Evolutionary conservation across 2,329 filamentous ascomycete species (phyloP).

Genomic region (Penicillium sp.): DNA sequence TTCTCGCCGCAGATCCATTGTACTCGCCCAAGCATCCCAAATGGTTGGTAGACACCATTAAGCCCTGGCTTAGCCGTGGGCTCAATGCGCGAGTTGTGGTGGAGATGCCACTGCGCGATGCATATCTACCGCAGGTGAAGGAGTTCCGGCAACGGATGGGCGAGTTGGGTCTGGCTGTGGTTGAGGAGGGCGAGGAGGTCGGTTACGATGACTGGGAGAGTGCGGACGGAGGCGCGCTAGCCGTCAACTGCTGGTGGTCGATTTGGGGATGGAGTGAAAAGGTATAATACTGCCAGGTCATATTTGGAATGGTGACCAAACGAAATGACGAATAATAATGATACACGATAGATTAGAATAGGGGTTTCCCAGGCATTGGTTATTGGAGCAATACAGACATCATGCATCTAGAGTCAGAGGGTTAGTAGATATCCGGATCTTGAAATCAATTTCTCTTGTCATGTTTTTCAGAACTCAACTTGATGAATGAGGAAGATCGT

Average conservation of each 20-base stretch:
- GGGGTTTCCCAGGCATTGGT: slow-evolving; percentile 11
- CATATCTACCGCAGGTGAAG: slow-evolving; percentile 60
- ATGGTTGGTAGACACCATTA: slow-evolving; percentile 69
- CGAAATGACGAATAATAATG: slow-evolving; percentile 33
- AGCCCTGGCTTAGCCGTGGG: slow-evolving; percentile 61
- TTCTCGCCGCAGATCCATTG: slow-evolving; percentile 81
- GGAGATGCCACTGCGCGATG: slow-evolving; percentile 76
- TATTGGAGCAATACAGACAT: slow-evolving; percentile 4
- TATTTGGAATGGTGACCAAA: slow-evolving; percentile 9
- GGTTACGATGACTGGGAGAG: slow-evolving; percentile 51
- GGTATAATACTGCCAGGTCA: slow-evolving; percentile 18
- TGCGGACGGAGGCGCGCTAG: slow-evolving; percentile 41
- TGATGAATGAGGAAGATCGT: background rate
- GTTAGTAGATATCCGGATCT: background rate
- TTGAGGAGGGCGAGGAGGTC: slow-evolving; percentile 50
- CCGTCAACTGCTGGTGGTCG: slow-evolving; percentile 50
- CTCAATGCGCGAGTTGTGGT: slow-evolving; percentile 65
- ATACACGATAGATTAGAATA: slow-evolving; percentile 30
- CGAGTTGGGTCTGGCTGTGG: slow-evolving; percentile 50
- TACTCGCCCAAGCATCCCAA: slow-evolving; percentile 81
- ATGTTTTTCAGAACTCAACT: background rate
- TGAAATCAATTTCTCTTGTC: no score
- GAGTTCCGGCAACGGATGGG: slow-evolving; percentile 64
- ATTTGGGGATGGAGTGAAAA: slow-evolving; percentile 46
- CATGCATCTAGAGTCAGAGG: background rate